A percentile compares a stretch with the other conserved stretches of the same genome.
phyloP scores from a whole-genome alignment of 768 basidiomycete species.

The Lactifluus echinatus region DNA sequence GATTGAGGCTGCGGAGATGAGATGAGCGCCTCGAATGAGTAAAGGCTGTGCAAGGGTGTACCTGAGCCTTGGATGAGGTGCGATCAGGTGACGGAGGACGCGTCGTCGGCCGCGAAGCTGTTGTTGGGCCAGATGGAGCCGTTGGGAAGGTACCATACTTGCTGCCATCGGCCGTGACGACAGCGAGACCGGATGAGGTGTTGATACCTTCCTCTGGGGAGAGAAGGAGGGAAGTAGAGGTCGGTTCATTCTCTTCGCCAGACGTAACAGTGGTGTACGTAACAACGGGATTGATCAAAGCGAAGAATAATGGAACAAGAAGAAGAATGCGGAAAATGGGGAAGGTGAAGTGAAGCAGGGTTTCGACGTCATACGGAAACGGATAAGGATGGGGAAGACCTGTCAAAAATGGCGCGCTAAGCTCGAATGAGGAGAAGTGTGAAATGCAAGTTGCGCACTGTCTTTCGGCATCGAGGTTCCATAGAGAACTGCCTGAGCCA shows the following conservation, averaged over 20 bases:
- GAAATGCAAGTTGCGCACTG: constrained; percentile 14
- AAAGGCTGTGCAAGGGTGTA: background rate
- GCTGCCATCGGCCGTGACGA: constrained; percentile 34
- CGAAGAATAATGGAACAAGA: constrained; percentile 49
- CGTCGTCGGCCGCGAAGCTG: constrained; percentile 42
- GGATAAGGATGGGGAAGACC: constrained; percentile 16
- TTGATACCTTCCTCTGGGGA: constrained; percentile 39
- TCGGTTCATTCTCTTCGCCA: constrained; percentile 31
- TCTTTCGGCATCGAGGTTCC: constrained; percentile 33
- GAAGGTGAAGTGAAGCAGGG: constrained; percentile 43
- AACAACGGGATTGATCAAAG: constrained; percentile 55
- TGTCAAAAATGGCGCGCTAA: constrained; percentile 2
- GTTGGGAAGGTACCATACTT: constrained; percentile 74
- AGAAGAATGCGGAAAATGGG: constrained; percentile 59
- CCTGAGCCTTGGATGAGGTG: constrained; percentile 22
- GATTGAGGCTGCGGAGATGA: constrained; percentile 22
- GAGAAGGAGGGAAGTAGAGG: constrained; percentile 46
- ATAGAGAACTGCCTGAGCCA: constrained; percentile 49
- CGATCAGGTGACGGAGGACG: constrained; percentile 31
- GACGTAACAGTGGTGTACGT: constrained; percentile 47
- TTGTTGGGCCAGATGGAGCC: constrained; percentile 33
- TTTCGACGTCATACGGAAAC: constrained; percentile 27
- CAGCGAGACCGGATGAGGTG: constrained; percentile 44
- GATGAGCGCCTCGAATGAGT: constrained; percentile 14
- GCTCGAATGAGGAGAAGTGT: background rate